phyloP scores from a whole-genome alignment of 345 rosid genomes.

The Anacardium occidentale region DNA sequence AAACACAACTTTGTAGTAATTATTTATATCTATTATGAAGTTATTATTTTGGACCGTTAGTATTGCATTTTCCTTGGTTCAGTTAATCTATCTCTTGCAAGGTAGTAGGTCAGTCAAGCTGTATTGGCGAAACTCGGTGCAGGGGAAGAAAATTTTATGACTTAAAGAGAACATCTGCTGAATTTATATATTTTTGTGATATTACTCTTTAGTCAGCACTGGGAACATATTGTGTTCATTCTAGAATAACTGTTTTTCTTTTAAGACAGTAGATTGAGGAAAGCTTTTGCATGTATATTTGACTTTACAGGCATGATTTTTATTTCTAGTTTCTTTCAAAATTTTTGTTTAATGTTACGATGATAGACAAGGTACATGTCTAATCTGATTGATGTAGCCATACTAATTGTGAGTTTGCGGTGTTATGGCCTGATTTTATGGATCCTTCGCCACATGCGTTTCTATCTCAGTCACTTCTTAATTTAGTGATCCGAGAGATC shows the following conservation, averaged over 20 bases:
- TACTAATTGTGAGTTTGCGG: neutral
- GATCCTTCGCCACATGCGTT: neutral
- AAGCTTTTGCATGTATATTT: neutral
- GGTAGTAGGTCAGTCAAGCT: neutral
- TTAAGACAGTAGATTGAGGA: neutral
- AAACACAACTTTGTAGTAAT: neutral
- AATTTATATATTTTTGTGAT: neutral
- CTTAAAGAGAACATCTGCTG: neutral
- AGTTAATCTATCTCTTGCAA: neutral
- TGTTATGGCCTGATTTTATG: neutral
- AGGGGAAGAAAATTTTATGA: neutral
- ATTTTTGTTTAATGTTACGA: neutral
- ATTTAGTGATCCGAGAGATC: neutral
- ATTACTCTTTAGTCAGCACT: neutral
- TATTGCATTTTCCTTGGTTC: neutral
- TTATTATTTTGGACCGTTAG: neutral
- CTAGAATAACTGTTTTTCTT: neutral
- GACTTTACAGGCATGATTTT: neutral
- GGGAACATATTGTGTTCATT: neutral
- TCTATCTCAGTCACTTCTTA: neutral
- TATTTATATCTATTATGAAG: neutral
- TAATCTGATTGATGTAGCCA: neutral
- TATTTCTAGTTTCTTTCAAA: neutral
- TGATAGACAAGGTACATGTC: neutral
- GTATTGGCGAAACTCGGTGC: neutral